A percentile compares a stretch with the other conserved stretches of the same genome.
phyloP scores from a whole-genome alignment of 768 basidiomycete genomes.

The Aureoboletus auriporus region DNA sequence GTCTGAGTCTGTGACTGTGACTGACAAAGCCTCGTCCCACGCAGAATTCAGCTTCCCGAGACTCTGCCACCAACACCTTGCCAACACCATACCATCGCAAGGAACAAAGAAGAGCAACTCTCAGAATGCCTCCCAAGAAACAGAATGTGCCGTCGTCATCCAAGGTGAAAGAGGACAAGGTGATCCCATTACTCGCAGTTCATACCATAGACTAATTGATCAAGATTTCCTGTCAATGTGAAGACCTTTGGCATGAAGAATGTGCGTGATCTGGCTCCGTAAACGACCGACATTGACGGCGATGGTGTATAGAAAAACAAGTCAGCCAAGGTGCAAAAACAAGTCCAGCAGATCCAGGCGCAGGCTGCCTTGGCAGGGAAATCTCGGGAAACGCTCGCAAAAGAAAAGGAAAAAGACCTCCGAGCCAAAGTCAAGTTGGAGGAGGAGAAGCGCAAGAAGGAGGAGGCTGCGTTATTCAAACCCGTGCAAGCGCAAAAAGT shows the following conservation, averaged over 20 bases:
- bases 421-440: slow-evolving; percentile 72
- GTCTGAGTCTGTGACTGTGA: too few species aligned
- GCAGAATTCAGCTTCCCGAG: too few species aligned
- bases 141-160: slow-evolving; percentile 52
- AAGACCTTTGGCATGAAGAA: slow-evolving; percentile 91
- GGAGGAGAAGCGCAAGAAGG: slow-evolving; percentile 79
- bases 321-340: slow-evolving; percentile 86
- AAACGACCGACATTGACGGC: slow-evolving; percentile 7
- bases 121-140: slow-evolving; percentile 78
- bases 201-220: slow-evolving; percentile 23
- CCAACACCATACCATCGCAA: too few species aligned
- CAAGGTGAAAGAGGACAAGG: slow-evolving; percentile 83
- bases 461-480: slow-evolving; percentile 80
- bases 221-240: slow-evolving; percentile 33
- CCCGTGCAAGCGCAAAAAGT: slow-evolving; percentile 82
- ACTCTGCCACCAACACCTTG: too few species aligned
- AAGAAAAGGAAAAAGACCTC: slow-evolving; percentile 80
- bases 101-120: not conserved
- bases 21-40: too few species aligned
- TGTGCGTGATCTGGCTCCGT: slow-evolving; percentile 40
- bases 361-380: slow-evolving; percentile 75
- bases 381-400: slow-evolving; percentile 72
- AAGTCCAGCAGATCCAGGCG: slow-evolving; percentile 75
- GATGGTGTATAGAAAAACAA: slow-evolving; percentile 73
- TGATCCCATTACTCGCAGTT: slow-evolving; percentile 28